Percentiles rank a stretch among this genome's conserved stretches.
These are phyloP conservation scores for Trichophyton verrucosum DNA, from an alignment of 2,329 filamentous ascomycete genomes.

Conservation along the genomic window DNA sequence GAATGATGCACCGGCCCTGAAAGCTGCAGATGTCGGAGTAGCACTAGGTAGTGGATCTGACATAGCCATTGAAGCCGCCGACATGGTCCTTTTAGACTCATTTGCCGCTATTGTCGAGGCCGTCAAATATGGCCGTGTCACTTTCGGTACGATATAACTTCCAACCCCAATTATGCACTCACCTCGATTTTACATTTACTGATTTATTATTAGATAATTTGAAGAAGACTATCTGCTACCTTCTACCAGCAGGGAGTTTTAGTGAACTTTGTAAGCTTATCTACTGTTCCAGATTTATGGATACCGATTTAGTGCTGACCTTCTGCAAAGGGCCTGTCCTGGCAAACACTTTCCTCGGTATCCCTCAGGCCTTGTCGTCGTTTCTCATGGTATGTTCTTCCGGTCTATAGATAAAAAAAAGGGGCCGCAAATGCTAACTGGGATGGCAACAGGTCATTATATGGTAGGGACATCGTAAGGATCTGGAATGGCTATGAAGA, in stretches of 20 bases:
- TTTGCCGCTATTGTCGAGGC: conserved; percentile 62
- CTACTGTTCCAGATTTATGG: neutral
- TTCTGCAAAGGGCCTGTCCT: conserved; percentile 52
- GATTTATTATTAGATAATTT: conserved; percentile 47
- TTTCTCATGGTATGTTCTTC: conserved; percentile 48
- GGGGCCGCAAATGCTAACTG: neutral
- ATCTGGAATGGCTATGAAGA: neutral
- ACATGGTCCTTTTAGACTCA: conserved; percentile 53
- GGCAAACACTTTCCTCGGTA: conserved; percentile 57
- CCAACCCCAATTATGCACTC: neutral
- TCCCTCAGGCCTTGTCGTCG: conserved; percentile 59
- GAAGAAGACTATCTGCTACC: conserved; percentile 64
- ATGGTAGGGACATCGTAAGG: conserved; percentile 31
- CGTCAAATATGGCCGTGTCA: conserved; percentile 57
- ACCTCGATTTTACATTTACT: neutral
- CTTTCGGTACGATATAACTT: conserved; percentile 39
- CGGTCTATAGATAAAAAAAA: neutral
- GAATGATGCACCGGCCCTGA: conserved; percentile 43
- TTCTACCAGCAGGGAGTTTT: conserved; percentile 61
- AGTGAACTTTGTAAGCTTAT: conserved; percentile 46
- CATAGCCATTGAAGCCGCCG: conserved; percentile 50
- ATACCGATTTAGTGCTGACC: neutral
- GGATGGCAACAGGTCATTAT: conserved; percentile 41
- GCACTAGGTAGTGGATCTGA: conserved; percentile 47
- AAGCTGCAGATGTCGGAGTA: conserved; percentile 48